phyloP scores from a whole-genome alignment of 2,329 filamentous ascomycete species.

The Hymenoscyphus fructigenus region DNA sequence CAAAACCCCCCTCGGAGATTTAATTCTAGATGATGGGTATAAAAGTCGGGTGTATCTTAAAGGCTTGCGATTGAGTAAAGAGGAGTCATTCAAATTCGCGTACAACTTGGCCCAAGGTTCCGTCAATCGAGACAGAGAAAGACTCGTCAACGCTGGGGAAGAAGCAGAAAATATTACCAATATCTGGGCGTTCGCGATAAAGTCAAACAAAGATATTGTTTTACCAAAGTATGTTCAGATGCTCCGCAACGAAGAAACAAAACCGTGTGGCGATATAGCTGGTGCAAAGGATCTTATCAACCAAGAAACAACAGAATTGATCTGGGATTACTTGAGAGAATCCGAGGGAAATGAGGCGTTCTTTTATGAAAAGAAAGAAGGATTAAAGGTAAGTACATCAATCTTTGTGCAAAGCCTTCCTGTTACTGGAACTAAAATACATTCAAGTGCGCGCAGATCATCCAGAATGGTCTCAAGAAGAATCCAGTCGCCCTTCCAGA shows the following conservation, averaged over 20 bases:
- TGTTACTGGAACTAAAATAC: background rate
- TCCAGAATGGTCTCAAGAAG: slow-evolving; percentile 21
- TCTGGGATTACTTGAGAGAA: slow-evolving; percentile 25
- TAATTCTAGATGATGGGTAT: slow-evolving; percentile 19
- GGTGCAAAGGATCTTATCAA: slow-evolving; percentile 17
- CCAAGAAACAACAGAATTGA: slow-evolving; percentile 10
- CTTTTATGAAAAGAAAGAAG: slow-evolving; percentile 15
- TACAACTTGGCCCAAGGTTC: slow-evolving; percentile 7
- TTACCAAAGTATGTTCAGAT: slow-evolving; percentile 25
- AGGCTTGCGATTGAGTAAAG: slow-evolving; percentile 14
- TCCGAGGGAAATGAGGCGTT: slow-evolving; percentile 11
- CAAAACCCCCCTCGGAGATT: slow-evolving; percentile 11
- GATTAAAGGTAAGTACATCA: background rate
- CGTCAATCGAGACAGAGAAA: slow-evolving; percentile 22
- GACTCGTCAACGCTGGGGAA: slow-evolving; percentile 8
- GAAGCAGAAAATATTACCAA: slow-evolving; percentile 11
- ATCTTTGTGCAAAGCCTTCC: background rate
- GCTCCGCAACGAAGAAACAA: slow-evolving; percentile 19
- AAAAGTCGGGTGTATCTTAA: slow-evolving; percentile 23
- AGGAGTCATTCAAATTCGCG: background rate
- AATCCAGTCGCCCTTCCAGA: slow-evolving; percentile 9
- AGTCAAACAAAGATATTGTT: background rate
- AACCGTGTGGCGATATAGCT: slow-evolving; percentile 22
- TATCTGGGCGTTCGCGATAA: slow-evolving; percentile 22
- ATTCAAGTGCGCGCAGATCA: slow-evolving; percentile 14